Conservation (phyloP, 2,329 filamentous ascomycete genomes). For the Aureobasidium sp. region DNA sequence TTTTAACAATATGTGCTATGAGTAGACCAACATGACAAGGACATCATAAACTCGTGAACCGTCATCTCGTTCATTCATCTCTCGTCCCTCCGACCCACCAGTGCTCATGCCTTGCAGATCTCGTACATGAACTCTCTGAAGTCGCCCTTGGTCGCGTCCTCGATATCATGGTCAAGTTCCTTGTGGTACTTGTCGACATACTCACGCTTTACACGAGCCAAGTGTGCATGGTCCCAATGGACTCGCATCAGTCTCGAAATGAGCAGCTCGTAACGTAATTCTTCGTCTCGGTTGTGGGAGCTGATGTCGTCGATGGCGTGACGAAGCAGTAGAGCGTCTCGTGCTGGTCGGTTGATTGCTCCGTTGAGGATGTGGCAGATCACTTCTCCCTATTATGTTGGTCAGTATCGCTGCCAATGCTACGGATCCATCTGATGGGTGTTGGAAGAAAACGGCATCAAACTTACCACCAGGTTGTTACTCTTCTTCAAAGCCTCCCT, state of each 20-base stretch:
- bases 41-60: neutral
- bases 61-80: neutral
- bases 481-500: constrained; percentile 82
- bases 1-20: neutral
- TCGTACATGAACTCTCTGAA: constrained; percentile 37
- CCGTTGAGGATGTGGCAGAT: constrained; percentile 94
- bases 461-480: constrained; percentile 81
- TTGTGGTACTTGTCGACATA: constrained; percentile 71
- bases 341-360: constrained; percentile 88
- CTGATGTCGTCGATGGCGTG: constrained; percentile 66
- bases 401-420: neutral
- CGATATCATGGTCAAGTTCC: constrained; percentile 69
- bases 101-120: constrained; percentile 18
- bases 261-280: constrained; percentile 73
- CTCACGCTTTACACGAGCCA: constrained; percentile 70
- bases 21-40: neutral
- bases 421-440: neutral
- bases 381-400: constrained; percentile 66
- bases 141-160: constrained; percentile 67
- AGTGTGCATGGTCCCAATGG: constrained; percentile 84
- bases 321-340: constrained; percentile 82
- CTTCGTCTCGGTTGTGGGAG: constrained; percentile 28
- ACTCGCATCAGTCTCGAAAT: constrained; percentile 81
- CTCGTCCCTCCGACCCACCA: too few species aligned
- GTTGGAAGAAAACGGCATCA: neutral